Base-by-base conservation (phyloP, 495 filamentous ascomycete species). In the Staphylotrichum tortipilum region DNA sequence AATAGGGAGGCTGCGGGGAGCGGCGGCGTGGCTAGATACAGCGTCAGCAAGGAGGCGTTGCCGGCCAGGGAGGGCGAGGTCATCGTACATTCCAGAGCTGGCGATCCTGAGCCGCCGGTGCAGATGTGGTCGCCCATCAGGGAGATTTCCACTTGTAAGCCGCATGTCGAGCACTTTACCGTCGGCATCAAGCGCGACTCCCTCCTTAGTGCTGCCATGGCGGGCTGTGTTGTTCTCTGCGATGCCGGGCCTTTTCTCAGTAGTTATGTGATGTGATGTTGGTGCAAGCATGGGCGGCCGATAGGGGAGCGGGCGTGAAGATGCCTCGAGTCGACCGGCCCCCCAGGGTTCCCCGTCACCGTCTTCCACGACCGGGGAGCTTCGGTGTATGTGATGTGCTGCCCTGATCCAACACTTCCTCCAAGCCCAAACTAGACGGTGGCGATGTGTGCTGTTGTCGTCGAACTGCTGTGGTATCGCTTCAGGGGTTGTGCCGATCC, bases 151-250 rank as follows among this genome's bases (percentile, higher is more conserved):
- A 97, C 88, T 63, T 92, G 80, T 29, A 71, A 68, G 39, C 81
- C 82, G 63, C 92, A 98, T 64, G 76, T 85, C 42, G 94, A 97
- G 73, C 92, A 98, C 80, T 95, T 97, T 67, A 98, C 89, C 17
- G 82, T 82, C 59, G 91, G 89, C 73, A 98, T 75, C 43, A 90
- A 81, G 70, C 78, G 81, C 71, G 79, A 79, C 51, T 78, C 75
- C 58, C 82, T 70, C 55, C 71, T 67, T 34, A 68, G 53, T 29
- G 65, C 64, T 53, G 73, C 69, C 76, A 76, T 78, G 18, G 50
- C 63, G 48, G 35, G 23, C 47, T 19, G 30, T 44, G 53, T 31
- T 61, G 45, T 45, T 28, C 26, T 7, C 6, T n/a, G n/a, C n/a
- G 47, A 47, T 48, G 50, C 50, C 19, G 49, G 38, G n/a, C 50